phyloP scores from a whole-genome alignment of 352 stramenopile species.

The Saprolegnia parasitica region DNA sequence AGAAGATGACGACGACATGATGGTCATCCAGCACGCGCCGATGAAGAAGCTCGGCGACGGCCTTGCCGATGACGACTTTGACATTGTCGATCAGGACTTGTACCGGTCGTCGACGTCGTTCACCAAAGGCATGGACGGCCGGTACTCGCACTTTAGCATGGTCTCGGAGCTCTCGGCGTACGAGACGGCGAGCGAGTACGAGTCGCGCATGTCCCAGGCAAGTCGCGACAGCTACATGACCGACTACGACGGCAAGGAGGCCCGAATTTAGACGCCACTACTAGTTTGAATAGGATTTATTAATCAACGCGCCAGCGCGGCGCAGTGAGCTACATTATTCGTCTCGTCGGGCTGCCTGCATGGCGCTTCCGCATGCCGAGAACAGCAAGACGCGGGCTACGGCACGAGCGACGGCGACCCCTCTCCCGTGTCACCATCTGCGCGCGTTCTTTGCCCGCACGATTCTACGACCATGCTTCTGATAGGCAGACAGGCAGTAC shows the following conservation, averaged over 20 bases:
- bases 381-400: no score
- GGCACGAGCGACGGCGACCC: no score
- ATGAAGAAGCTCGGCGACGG: conserved; percentile 1
- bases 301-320: not conserved
- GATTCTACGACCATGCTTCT: conserved; percentile 1
- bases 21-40: not conserved
- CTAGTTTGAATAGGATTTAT: conserved; percentile 15
- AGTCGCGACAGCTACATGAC: conserved; percentile 20
- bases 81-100: conserved; percentile 22
- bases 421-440: not conserved
- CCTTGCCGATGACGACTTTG: conserved; percentile 11
- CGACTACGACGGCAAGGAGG: conserved; percentile 19
- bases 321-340: not conserved
- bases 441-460: not conserved
- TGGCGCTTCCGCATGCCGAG: no score
- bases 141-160: conserved; percentile 22
- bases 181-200: conserved; percentile 14
- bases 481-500: not conserved
- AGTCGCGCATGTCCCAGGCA: conserved; percentile 1
- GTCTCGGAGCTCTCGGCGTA: conserved; percentile 25
- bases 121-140: not conserved
- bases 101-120: conserved; percentile 20
- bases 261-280: conserved; percentile 16
- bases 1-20: conserved; percentile 28
- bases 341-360: no score